Conservation (phyloP, 2,329 filamentous ascomycete species). For the Juglanconis oblonga region DNA sequence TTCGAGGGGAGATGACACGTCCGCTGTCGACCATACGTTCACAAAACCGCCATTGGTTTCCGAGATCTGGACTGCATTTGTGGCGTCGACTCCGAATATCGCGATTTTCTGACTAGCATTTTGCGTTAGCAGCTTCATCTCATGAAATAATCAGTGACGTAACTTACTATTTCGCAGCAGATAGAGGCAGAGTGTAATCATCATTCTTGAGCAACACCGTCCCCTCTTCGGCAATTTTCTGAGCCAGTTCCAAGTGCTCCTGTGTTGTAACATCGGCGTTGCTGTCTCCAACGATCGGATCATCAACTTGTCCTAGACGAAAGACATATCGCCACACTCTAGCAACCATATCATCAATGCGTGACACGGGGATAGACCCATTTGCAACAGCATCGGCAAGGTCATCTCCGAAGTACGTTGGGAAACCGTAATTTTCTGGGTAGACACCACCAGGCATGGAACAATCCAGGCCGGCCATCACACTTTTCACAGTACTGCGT, state of each 20-base stretch:
- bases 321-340: slow-evolving; percentile 17
- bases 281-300: slow-evolving; percentile 6
- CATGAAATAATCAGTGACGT: too few relatives aligned
- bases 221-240: background rate
- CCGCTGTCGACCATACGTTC: slow-evolving; percentile 15
- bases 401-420: background rate
- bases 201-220: slow-evolving; percentile 13
- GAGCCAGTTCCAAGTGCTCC: slow-evolving; percentile 12
- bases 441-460: background rate
- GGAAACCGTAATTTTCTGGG: slow-evolving; percentile 12
- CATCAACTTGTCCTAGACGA: slow-evolving; percentile 12
- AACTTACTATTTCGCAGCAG: background rate
- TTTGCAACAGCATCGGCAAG: background rate
- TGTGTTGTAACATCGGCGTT: slow-evolving; percentile 9
- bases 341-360: background rate
- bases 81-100: slow-evolving; percentile 15
- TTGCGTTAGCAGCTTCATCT: too few relatives aligned
- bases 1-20: slow-evolving; percentile 17
- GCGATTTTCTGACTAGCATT: slow-evolving; percentile 3
- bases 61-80: slow-evolving; percentile 12
- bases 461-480: background rate
- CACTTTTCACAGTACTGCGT: background rate
- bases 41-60: slow-evolving; percentile 20
- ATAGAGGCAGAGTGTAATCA: slow-evolving; percentile 3
- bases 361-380: background rate